Evolutionary conservation across 2,329 filamentous ascomycete genomes (phyloP).

Genomic region (Phaeosphaeriaceae sp.): DNA sequence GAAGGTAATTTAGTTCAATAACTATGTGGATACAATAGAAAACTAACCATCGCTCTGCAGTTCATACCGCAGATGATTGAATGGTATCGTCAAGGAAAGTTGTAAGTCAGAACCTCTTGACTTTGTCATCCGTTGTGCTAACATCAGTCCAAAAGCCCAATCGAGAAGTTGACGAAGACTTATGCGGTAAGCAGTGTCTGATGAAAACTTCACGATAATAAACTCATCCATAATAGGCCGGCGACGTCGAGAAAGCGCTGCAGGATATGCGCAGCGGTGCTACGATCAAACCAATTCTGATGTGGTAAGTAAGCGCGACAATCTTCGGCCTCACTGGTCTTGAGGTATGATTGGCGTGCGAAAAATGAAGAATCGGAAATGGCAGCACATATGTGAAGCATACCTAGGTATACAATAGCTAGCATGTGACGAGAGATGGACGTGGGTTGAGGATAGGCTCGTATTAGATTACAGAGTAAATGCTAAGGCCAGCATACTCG

Average conservation of each 20-base stretch:
- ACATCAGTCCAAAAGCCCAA: constrained; percentile 32
- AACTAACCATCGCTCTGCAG: constrained; percentile 14
- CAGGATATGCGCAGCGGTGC: constrained; percentile 52
- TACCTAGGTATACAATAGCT: too few species aligned
- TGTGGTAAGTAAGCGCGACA: constrained; percentile 36
- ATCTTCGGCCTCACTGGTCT: neutral
- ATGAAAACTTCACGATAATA: neutral
- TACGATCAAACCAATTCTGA: constrained; percentile 52
- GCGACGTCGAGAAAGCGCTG: constrained; percentile 50
- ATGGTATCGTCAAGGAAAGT: constrained; percentile 56
- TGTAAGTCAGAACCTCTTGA: constrained; percentile 26
- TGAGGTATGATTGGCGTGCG: too few species aligned
- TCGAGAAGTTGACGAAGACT: constrained; percentile 54
- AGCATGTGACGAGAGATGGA: too few species aligned
- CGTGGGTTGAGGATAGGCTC: too few species aligned
- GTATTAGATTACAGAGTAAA: too few species aligned
- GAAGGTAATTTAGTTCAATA: constrained; percentile 14
- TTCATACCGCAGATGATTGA: constrained; percentile 57
- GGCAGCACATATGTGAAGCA: too few species aligned
- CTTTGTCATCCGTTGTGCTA: neutral
- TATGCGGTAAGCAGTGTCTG: constrained; percentile 35
- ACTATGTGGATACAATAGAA: neutral
- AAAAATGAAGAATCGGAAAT: too few species aligned
- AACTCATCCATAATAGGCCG: constrained; percentile 32
- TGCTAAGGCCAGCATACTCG: too few species aligned